These are phyloP conservation scores for Cicer chorassanicum DNA, from an alignment of 306 rosid genomes.

Conservation along the genomic window DNA sequence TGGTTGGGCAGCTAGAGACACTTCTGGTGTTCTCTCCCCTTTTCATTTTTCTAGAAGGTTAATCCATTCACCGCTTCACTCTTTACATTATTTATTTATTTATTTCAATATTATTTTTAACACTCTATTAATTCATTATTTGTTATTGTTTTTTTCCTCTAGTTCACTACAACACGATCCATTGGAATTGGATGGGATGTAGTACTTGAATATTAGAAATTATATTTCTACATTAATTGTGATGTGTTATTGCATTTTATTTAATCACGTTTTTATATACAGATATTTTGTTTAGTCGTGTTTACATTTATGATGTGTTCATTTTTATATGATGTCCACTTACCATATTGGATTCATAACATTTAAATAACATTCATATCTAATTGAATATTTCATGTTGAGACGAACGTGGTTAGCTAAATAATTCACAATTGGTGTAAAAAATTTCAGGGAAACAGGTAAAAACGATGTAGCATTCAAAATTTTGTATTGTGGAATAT, in stretches of 20 bases:
- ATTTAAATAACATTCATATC: no score
- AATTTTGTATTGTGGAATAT: slow-evolving; percentile 62
- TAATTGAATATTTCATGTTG: no score
- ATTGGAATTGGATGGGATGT: no score
- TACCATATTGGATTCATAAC: no score
- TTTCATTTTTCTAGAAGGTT: slow-evolving; percentile 58
- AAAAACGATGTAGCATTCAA: slow-evolving; percentile 55
- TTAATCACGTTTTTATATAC: no score
- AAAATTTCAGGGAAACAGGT: slow-evolving; percentile 47
- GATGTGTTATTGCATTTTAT: no score
- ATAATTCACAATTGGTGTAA: background rate
- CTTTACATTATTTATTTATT: background rate
- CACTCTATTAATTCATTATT: background rate
- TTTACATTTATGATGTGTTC: no score
- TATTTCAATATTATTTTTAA: background rate
- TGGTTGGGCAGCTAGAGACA: slow-evolving; percentile 56
- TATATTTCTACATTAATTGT: no score
- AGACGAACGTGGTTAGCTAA: background rate
- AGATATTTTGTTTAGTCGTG: no score
- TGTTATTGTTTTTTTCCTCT: background rate
- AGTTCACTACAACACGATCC: no score
- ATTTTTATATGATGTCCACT: no score
- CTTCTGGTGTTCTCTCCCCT: slow-evolving; percentile 55
- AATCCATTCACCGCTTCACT: background rate
- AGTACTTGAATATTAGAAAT: no score